A percentile compares a stretch with the other conserved stretches of the same genome.
Evolutionary conservation across 2,329 filamentous ascomycete genomes (phyloP).

Genomic region (Juglanconis oblonga): DNA sequence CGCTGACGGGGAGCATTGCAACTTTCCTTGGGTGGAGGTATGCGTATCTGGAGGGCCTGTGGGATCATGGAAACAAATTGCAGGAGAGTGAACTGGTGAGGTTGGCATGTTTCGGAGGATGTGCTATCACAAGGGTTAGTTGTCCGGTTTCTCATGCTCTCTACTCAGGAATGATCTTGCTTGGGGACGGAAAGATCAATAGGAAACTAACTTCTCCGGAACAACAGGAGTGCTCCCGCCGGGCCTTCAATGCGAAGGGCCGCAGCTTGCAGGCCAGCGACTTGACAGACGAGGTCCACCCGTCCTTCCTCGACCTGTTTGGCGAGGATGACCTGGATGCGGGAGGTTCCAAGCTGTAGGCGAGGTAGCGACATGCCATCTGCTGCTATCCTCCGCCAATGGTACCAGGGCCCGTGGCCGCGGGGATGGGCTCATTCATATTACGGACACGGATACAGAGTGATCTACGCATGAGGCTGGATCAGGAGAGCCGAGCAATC

Average conservation of each 20-base stretch:
- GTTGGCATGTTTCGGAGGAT: conserved; percentile 82
- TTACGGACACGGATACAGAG: not conserved
- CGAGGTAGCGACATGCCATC: not conserved
- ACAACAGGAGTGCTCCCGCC: conserved; percentile 71
- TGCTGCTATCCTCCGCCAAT: not conserved
- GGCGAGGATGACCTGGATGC: conserved; percentile 60
- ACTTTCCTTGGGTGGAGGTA: conserved; percentile 86
- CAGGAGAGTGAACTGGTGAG: conserved; percentile 57
- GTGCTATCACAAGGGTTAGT: conserved; percentile 76
- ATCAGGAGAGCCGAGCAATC: not conserved
- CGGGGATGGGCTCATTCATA: not conserved
- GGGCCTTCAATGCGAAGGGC: conserved; percentile 83
- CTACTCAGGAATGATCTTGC: not conserved
- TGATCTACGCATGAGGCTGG: not conserved
- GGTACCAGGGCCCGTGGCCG: not conserved
- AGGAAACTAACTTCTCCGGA: conserved; percentile 10
- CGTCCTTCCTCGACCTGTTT: conserved; percentile 75
- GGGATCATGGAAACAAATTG: conserved; percentile 54
- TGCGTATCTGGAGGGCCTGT: conserved; percentile 80
- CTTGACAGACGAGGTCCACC: conserved; percentile 84
- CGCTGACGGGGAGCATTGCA: conserved; percentile 82
- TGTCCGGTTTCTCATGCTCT: not conserved
- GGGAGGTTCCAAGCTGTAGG: conserved; percentile 32
- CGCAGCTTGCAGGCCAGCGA: conserved; percentile 90
- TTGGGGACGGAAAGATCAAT: not conserved